Conservation (phyloP, 1,284 basidiomycete genomes). For the Phaffia rhodozyma region DNA sequence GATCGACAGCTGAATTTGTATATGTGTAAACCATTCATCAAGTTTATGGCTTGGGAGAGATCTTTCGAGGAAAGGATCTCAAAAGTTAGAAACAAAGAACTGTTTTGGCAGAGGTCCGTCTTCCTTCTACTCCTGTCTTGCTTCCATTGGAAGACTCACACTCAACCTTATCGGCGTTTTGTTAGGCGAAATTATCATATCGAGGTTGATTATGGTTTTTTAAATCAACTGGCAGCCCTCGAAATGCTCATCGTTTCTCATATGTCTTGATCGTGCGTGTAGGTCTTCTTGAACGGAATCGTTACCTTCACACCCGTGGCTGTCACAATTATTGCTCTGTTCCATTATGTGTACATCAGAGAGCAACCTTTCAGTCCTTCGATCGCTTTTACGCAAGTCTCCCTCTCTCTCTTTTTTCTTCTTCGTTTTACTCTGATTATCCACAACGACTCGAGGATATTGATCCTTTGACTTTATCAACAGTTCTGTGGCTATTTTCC, state of each 20-base stretch:
- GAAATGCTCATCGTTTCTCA: conserved; percentile 30
- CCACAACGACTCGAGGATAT: neutral
- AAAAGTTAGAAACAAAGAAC: conserved; percentile 61
- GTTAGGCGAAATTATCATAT: conserved; percentile 65
- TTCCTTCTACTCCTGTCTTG: neutral
- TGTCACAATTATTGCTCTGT: conserved; percentile 58
- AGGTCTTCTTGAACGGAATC: neutral
- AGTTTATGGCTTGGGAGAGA: conserved; percentile 93
- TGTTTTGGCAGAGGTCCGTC: conserved; percentile 50
- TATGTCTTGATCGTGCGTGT: conserved; percentile 29
- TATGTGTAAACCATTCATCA: neutral
- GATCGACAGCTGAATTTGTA: neutral
- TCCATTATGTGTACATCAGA: conserved; percentile 58
- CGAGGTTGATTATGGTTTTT: conserved; percentile 49
- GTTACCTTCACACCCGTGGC: neutral
- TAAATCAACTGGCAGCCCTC: conserved; percentile 34
- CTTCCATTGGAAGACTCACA: neutral
- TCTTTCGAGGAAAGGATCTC: conserved; percentile 69
- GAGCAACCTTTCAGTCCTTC: conserved; percentile 62
- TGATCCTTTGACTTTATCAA: too few relatives aligned
- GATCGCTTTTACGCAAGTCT: conserved; percentile 69
- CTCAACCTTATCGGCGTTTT: conserved; percentile 19
- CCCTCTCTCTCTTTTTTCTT: neutral
- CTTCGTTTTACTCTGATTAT: conserved; percentile 38
- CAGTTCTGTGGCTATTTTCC: conserved; percentile 51